Percentiles rank a stretch among this genome's conserved stretches.
These are phyloP conservation scores for Dactylis glomerata DNA, from an alignment of 176 grass and related monocot genomes.

Conservation along the genomic window DNA sequence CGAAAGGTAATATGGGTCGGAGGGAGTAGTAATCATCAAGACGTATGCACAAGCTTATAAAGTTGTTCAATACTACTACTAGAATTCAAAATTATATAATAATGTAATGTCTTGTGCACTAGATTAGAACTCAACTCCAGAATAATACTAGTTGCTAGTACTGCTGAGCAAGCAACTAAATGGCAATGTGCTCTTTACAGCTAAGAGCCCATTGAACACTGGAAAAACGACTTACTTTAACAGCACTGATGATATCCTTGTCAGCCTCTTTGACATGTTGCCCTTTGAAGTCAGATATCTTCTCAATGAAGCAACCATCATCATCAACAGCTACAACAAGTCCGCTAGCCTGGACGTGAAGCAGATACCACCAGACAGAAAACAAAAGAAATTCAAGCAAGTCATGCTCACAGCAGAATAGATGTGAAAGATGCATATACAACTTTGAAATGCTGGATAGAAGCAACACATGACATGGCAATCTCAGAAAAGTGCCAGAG, in stretches of 20 bases:
- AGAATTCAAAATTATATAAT: not conserved
- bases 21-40: no score
- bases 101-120: not conserved
- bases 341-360: conserved; percentile 49
- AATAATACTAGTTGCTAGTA: conserved; percentile 12
- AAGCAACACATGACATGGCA: not conserved
- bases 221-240: conserved; percentile 64
- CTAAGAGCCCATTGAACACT: conserved; percentile 16
- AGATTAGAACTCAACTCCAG: conserved; percentile 16
- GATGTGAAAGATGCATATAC: not conserved
- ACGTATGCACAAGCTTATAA: not conserved
- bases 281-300: conserved; percentile 74
- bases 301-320: conserved; percentile 82
- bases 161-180: conserved; percentile 1
- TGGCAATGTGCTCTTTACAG: not conserved
- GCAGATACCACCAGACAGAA: not conserved
- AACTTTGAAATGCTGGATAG: not conserved
- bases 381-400: not conserved
- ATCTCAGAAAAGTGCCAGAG: not conserved
- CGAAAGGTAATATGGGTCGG: no score
- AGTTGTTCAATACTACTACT: not conserved
- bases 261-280: conserved; percentile 89
- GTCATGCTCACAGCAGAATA: conserved; percentile 2
- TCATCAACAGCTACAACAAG: conserved; percentile 96
- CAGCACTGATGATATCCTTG: conserved; percentile 81